Evolutionary conservation across 495 filamentous ascomycete species (phyloP).

Genomic region (Elasticomyces elasticus): DNA sequence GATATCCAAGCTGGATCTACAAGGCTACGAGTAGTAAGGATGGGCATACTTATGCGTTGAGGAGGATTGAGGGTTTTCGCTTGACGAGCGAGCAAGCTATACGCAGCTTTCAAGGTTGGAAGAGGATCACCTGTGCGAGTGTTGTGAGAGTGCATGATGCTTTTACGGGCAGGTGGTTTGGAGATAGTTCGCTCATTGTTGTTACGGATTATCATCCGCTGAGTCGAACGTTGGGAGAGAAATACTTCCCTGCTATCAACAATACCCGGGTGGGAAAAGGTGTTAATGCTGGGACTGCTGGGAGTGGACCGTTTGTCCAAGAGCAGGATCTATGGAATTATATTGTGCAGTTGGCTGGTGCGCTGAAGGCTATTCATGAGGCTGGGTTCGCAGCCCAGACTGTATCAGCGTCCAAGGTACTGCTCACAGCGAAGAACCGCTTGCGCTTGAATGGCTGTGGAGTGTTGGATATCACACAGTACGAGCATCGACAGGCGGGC

Average conservation of each 20-base stretch:
- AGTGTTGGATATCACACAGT: constrained; percentile 77
- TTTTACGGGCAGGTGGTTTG: constrained; percentile 86
- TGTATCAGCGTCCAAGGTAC: constrained; percentile 73
- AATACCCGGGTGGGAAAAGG: too few species aligned
- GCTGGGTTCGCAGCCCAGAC: constrained; percentile 72
- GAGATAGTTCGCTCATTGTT: constrained; percentile 88
- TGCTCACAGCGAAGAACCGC: constrained; percentile 72
- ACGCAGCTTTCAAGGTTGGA: constrained; percentile 80
- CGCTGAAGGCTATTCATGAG: constrained; percentile 73
- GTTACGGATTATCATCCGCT: constrained; percentile 88
- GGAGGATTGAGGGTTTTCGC: constrained; percentile 75
- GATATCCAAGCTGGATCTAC: constrained; percentile 85
- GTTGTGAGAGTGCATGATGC: constrained; percentile 84
- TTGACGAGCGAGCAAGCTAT: constrained; percentile 85
- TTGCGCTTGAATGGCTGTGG: constrained; percentile 82
- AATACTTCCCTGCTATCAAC: constrained; percentile 50
- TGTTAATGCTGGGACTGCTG: too few species aligned
- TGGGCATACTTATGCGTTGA: constrained; percentile 71
- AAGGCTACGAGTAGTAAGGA: constrained; percentile 86
- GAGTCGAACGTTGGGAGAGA: constrained; percentile 79
- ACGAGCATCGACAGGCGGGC: constrained; percentile 53
- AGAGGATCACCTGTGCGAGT: constrained; percentile 67
- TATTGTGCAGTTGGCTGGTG: constrained; percentile 83
- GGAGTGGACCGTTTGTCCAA: constrained; percentile 42
- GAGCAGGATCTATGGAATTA: constrained; percentile 86